phyloP scores from a whole-genome alignment of 148 eudicot genomes.

The Bassia scoparia region DNA sequence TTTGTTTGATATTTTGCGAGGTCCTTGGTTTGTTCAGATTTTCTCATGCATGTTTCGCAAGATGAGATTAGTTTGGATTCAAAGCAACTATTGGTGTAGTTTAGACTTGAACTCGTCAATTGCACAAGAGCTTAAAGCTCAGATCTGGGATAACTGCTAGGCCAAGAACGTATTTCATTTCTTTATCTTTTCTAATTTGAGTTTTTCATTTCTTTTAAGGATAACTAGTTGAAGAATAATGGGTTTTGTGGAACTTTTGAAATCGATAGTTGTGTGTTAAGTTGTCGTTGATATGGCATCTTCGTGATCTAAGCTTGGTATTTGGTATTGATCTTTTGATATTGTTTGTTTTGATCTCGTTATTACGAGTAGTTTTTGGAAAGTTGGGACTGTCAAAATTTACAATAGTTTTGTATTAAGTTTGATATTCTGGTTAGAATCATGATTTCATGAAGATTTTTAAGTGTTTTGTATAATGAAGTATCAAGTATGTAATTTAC shows the following conservation, averaged over 20 bases:
- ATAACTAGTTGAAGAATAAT: neutral
- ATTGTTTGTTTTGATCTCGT: neutral
- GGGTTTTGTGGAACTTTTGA: neutral
- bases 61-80: conserved; percentile 80
- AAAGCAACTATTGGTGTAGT: conserved; percentile 78
- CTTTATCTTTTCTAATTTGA: neutral
- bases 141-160: conserved; percentile 98
- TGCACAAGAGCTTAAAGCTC: conserved; percentile 69
- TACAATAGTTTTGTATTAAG: neutral
- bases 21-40: too few relatives aligned
- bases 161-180: conserved; percentile 48
- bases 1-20: too few relatives aligned
- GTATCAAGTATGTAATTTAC: too few relatives aligned
- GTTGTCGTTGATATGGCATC: neutral
- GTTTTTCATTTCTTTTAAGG: neutral
- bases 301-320: neutral
- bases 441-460: neutral
- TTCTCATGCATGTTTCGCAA: too few relatives aligned
- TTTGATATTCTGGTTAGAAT: neutral
- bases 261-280: neutral
- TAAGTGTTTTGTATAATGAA: too few relatives aligned
- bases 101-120: conserved; percentile 63
- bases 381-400: neutral
- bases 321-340: neutral
- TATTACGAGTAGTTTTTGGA: neutral